Percentiles rank a stretch among this genome's conserved stretches.
Conservation (phyloP, 345 rosid genomes). For the Pelargonium nanum region DNA sequence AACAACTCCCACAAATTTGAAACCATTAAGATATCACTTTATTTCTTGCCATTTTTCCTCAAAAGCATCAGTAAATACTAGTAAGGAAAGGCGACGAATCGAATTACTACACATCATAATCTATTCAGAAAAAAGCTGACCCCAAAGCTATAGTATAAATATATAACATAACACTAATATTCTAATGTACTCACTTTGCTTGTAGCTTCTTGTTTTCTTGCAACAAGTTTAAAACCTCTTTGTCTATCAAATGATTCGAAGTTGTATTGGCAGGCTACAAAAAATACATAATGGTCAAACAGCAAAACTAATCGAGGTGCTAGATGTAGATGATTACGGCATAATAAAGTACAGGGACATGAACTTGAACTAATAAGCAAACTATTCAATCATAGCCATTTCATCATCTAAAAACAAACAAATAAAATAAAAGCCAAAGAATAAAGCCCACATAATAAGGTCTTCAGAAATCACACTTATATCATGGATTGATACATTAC, state of each 20-base stretch:
- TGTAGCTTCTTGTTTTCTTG: slow-evolving; percentile 56
- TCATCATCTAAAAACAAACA: too few relatives aligned
- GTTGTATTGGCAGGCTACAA: slow-evolving; percentile 19
- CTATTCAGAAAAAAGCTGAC: background rate
- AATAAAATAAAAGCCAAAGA: too few relatives aligned
- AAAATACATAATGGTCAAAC: background rate
- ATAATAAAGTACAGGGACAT: too few relatives aligned
- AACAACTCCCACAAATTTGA: background rate
- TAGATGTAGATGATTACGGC: too few relatives aligned
- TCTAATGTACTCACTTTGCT: slow-evolving; percentile 40
- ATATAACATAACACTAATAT: background rate
- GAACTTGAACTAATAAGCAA: too few relatives aligned
- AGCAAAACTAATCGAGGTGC: slow-evolving; percentile 1
- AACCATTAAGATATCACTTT: background rate
- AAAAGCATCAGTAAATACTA: too few relatives aligned
- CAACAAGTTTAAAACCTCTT: slow-evolving; percentile 35
- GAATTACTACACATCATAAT: background rate
- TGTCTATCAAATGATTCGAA: slow-evolving; percentile 19
- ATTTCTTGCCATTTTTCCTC: too few relatives aligned
- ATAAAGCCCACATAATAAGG: too few relatives aligned
- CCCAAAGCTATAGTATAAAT: background rate
- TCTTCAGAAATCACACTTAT: too few relatives aligned
- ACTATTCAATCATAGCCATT: too few relatives aligned
- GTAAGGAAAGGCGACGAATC: too few relatives aligned
- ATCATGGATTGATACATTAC: too few relatives aligned